Evolutionary conservation across 495 filamentous ascomycete species (phyloP).

Genomic region (Penicillium soppii): DNA sequence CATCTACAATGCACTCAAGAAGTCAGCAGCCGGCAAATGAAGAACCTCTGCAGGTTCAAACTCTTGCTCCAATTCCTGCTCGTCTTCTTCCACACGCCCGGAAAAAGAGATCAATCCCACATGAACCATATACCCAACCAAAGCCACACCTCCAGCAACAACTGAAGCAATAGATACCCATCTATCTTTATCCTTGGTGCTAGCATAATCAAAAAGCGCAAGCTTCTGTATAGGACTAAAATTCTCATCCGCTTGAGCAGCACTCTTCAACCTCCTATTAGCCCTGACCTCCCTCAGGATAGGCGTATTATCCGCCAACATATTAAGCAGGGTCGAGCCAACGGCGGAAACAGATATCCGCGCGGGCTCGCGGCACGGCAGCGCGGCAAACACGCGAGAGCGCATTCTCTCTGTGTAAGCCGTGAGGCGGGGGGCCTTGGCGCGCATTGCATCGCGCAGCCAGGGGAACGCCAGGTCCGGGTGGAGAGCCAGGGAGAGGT

Average conservation of each 20-base stretch:
- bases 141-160: conserved; percentile 33
- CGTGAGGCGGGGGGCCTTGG: conserved; percentile 52
- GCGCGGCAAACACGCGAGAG: conserved; percentile 38
- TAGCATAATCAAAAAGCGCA: conserved; percentile 26
- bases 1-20: conserved; percentile 14
- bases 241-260: conserved; percentile 25
- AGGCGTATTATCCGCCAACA: conserved; percentile 41
- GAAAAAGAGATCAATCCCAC: conserved; percentile 26
- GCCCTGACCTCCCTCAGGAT: conserved; percentile 38
- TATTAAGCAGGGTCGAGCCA: conserved; percentile 36
- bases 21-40: conserved; percentile 15
- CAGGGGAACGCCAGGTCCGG: conserved; percentile 70
- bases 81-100: conserved; percentile 15
- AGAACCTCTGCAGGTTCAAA: conserved; percentile 8
- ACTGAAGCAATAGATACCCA: conserved; percentile 39
- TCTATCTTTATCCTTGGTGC: conserved; percentile 33
- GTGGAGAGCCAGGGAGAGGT: conserved; percentile 69
- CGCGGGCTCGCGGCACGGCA: conserved; percentile 40
- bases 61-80: conserved; percentile 14
- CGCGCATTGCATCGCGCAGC: conserved; percentile 61
- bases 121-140: conserved; percentile 44
- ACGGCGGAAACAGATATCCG: conserved; percentile 34
- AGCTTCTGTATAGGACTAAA: conserved; percentile 26
- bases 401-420: conserved; percentile 53
- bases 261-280: conserved; percentile 35